These are phyloP conservation scores for Fusarium sp. DNA, from an alignment of 2,329 filamentous ascomycete genomes.

Conservation along the genomic window DNA sequence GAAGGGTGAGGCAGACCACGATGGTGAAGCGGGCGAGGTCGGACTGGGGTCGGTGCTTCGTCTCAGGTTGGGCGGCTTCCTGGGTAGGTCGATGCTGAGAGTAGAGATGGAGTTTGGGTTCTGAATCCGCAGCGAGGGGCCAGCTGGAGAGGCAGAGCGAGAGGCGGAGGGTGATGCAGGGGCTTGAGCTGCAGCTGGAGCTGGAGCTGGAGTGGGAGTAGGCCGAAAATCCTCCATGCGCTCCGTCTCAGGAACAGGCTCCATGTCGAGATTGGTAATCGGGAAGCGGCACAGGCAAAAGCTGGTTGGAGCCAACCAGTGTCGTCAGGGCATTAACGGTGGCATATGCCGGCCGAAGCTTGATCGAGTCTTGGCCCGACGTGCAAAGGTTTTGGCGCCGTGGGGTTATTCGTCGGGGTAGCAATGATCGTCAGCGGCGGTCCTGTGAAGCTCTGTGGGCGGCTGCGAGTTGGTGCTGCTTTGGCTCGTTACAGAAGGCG, in stretches of 20 bases:
- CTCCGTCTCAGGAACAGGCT: slow-evolving; percentile 75
- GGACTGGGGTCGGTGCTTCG: slow-evolving; percentile 69
- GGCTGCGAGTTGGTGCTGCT: slow-evolving; percentile 11
- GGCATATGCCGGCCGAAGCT: slow-evolving; percentile 40
- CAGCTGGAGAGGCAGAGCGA: slow-evolving; percentile 56
- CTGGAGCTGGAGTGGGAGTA: slow-evolving; percentile 60
- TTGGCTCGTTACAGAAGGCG: slow-evolving; percentile 15
- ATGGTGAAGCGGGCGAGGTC: slow-evolving; percentile 61
- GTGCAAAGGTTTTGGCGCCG: slow-evolving; percentile 18
- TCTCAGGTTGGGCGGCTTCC: slow-evolving; percentile 65
- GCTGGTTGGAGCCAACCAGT: slow-evolving; percentile 38
- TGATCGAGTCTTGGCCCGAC: slow-evolving; percentile 26
- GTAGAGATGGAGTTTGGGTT: slow-evolving; percentile 52
- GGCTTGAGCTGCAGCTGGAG: slow-evolving; percentile 59
- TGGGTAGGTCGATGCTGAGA: slow-evolving; percentile 56
- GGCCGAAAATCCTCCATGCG: slow-evolving; percentile 73
- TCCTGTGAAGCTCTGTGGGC: slow-evolving; percentile 24
- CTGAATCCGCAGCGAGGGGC: slow-evolving; percentile 64
- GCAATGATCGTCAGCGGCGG: slow-evolving; percentile 27
- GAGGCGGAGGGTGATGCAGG: slow-evolving; percentile 52
- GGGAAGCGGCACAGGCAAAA: slow-evolving; percentile 31
- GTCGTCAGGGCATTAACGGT: slow-evolving; percentile 39
- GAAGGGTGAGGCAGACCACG: slow-evolving; percentile 58
- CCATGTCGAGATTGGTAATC: slow-evolving; percentile 60
- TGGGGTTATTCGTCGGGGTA: slow-evolving; percentile 19